Conservation (phyloP, 129 eudicot species). For the Pseudognaphalium luteoalbum region DNA sequence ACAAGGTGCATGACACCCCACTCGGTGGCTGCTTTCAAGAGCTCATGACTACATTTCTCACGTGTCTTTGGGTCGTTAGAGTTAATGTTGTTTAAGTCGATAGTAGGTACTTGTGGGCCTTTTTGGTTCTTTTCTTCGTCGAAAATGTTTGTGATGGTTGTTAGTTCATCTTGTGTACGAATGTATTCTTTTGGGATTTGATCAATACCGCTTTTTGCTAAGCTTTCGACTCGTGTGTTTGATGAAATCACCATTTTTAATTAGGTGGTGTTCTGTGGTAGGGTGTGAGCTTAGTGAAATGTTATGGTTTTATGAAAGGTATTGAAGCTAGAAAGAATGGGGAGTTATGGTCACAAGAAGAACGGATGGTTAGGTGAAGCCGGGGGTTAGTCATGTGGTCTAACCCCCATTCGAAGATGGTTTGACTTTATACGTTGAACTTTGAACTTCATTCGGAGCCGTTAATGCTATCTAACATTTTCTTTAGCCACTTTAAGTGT, state of each 20-base stretch:
- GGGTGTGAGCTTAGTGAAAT: neutral
- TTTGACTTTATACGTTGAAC: neutral
- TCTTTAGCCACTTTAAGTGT: too few relatives aligned
- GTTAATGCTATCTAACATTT: neutral
- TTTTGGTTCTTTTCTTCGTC: slow-evolving; percentile 48
- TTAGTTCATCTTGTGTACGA: slow-evolving; percentile 61
- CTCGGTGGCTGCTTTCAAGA: slow-evolving; percentile 63
- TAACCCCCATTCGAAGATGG: neutral
- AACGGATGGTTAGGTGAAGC: neutral
- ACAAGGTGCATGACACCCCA: slow-evolving; percentile 98
- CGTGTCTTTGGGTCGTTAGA: slow-evolving; percentile 51
- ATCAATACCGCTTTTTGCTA: slow-evolving; percentile 69
- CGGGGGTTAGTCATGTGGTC: slow-evolving; percentile 3
- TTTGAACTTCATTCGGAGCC: neutral
- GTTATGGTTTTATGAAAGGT: neutral
- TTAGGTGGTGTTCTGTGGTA: neutral
- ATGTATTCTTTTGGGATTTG: slow-evolving; percentile 83
- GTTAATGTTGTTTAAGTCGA: slow-evolving; percentile 50
- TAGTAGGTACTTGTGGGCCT: slow-evolving; percentile 71
- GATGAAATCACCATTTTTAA: slow-evolving; percentile 36
- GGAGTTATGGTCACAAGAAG: neutral
- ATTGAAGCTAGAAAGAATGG: slow-evolving; percentile 1
- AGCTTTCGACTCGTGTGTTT: slow-evolving; percentile 65
- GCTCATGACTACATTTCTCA: slow-evolving; percentile 47
- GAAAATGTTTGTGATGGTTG: slow-evolving; percentile 69